These are phyloP conservation scores for Byssochlamys sp. DNA, from an alignment of 2,329 filamentous ascomycete genomes.

Conservation along the genomic window DNA sequence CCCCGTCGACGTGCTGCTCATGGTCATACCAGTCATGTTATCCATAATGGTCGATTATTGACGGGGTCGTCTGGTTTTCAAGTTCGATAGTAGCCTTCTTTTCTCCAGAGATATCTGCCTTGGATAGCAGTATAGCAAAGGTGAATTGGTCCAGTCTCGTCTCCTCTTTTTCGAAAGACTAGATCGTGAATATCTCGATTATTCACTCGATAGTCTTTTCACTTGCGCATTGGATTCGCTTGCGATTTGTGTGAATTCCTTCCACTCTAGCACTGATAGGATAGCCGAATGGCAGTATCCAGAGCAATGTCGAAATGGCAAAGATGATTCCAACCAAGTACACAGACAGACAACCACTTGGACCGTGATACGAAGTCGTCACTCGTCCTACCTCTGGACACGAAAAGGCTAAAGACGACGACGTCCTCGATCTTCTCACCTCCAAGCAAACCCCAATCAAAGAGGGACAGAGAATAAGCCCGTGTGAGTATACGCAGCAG, in stretches of 20 bases:
- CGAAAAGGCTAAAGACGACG: background rate
- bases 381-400: background rate
- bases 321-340: background rate
- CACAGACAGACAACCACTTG: background rate
- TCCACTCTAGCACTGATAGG: background rate
- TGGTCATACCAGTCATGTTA: constrained; percentile 3
- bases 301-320: background rate
- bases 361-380: background rate
- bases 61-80: too few relatives aligned
- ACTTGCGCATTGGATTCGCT: background rate
- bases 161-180: too few relatives aligned
- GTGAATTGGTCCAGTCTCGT: too few relatives aligned
- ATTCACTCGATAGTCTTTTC: too few relatives aligned
- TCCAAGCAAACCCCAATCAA: background rate
- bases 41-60: background rate
- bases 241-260: too few relatives aligned
- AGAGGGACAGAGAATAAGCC: background rate
- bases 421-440: background rate
- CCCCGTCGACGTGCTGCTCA: background rate
- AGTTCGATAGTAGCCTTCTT: too few relatives aligned
- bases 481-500: too few relatives aligned
- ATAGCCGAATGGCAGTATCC: background rate
- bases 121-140: too few relatives aligned
- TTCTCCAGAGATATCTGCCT: too few relatives aligned
- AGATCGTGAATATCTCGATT: too few relatives aligned